Conservation (phyloP, 768 basidiomycete species). For the Naematelia aurantialba region DNA sequence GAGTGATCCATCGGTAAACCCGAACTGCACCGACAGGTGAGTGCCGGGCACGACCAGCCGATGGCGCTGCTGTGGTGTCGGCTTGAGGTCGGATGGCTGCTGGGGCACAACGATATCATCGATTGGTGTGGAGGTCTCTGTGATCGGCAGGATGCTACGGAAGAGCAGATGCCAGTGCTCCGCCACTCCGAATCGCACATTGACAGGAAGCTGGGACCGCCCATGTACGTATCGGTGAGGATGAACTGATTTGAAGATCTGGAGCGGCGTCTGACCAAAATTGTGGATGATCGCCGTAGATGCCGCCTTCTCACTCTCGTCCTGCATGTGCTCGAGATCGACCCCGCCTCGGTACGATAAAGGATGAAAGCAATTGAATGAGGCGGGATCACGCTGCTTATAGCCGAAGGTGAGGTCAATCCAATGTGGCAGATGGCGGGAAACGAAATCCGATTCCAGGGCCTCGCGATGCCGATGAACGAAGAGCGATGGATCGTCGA, state of each 20-base stretch:
- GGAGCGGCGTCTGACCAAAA: conserved; percentile 88
- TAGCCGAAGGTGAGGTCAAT: conserved; percentile 79
- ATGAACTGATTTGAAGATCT: conserved; percentile 73
- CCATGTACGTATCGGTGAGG: conserved; percentile 68
- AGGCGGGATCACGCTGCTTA: conserved; percentile 64
- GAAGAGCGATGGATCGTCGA: conserved; percentile 76
- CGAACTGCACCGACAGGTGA: conserved; percentile 39
- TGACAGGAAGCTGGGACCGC: conserved; percentile 66
- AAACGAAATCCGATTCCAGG: conserved; percentile 80
- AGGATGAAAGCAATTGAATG: conserved; percentile 85
- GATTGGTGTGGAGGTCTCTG: conserved; percentile 33
- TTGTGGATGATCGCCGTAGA: conserved; percentile 94
- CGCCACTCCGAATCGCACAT: conserved; percentile 69
- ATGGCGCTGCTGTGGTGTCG: conserved; percentile 16
- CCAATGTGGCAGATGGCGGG: conserved; percentile 78
- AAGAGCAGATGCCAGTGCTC: conserved; percentile 66
- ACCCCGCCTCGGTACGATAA: conserved; percentile 89
- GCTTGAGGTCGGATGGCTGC: conserved; percentile 20
- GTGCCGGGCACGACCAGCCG: conserved; percentile 30
- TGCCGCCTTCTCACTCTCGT: conserved; percentile 83
- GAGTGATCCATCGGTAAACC: conserved; percentile 40
- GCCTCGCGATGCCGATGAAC: conserved; percentile 73
- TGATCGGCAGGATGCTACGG: conserved; percentile 41
- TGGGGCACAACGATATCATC: conserved; percentile 14
- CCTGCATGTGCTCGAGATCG: conserved; percentile 78